Evolutionary conservation across 2,329 filamentous ascomycete genomes (phyloP).

Genomic region (Pseudohalonectria lignicola): DNA sequence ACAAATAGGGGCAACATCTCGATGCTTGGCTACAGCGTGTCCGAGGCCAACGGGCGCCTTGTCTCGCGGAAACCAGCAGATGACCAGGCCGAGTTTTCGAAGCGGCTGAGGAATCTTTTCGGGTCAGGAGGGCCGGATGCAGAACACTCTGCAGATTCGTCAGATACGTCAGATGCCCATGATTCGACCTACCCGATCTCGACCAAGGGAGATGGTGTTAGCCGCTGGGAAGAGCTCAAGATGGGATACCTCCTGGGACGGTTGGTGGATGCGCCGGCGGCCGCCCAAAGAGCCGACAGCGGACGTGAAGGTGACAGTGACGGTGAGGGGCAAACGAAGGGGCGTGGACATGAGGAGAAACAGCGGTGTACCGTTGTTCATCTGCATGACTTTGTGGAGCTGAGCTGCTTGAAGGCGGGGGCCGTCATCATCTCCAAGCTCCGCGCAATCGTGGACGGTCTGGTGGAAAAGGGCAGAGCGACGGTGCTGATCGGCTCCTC

Average conservation of each 20-base stretch:
- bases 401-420: constrained; percentile 60
- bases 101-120: constrained; percentile 17
- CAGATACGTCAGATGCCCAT: too few species aligned
- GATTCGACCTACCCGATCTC: too few species aligned
- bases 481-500: constrained; percentile 70
- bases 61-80: constrained; percentile 7
- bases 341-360: too few species aligned
- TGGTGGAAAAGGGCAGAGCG: constrained; percentile 59
- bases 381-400: constrained; percentile 69
- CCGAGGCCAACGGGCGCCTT: constrained; percentile 42
- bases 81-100: too few species aligned
- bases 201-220: constrained; percentile 17
- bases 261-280: constrained; percentile 39
- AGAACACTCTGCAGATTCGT: too few species aligned
- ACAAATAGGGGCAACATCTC: constrained; percentile 38
- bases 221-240: constrained; percentile 50
- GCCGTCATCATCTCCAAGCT: constrained; percentile 59
- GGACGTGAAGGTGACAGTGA: too few species aligned
- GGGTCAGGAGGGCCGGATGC: too few species aligned
- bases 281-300: too few species aligned
- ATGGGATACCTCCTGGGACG: constrained; percentile 44
- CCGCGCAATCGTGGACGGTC: constrained; percentile 58
- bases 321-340: too few species aligned
- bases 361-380: too few species aligned
- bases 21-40: constrained; percentile 43